Percentiles rank a stretch among this genome's conserved stretches.
Conservation (phyloP, 2,329 filamentous ascomycete species). For the Dothiorella sarmentorum region DNA sequence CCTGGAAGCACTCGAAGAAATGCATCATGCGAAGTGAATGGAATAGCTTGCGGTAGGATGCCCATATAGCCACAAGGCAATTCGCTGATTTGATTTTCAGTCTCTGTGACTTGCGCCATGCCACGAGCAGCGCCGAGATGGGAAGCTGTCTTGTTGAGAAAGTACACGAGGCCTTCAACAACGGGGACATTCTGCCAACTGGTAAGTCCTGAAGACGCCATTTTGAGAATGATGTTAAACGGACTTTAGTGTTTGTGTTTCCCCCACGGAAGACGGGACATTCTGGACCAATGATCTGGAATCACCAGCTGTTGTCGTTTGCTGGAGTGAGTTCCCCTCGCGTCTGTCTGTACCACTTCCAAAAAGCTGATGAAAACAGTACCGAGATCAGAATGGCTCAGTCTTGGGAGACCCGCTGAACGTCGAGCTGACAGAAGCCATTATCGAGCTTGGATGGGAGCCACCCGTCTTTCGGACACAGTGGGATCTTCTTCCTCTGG, state of each 20-base stretch:
- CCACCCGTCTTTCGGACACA: slow-evolving; percentile 23
- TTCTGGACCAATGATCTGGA: slow-evolving; percentile 28
- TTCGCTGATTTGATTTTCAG: neutral
- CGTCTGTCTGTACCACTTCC: neutral
- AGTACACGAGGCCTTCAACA: slow-evolving; percentile 25
- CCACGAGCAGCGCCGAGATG: slow-evolving; percentile 26
- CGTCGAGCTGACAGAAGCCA: slow-evolving; percentile 25
- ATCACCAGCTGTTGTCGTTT: slow-evolving; percentile 27
- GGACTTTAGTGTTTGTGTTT: slow-evolving; percentile 27
- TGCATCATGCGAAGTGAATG: slow-evolving; percentile 28
- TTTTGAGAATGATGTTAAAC: too few species aligned
- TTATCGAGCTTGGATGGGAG: slow-evolving; percentile 29
- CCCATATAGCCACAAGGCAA: too few species aligned
- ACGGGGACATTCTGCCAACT: slow-evolving; percentile 26
- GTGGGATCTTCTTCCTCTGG: slow-evolving; percentile 30
- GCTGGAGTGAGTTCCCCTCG: slow-evolving; percentile 21
- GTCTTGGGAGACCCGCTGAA: slow-evolving; percentile 29
- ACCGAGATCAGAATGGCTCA: slow-evolving; percentile 23
- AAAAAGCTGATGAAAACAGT: slow-evolving; percentile 4
- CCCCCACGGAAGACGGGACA: slow-evolving; percentile 23
- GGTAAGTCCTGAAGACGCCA: slow-evolving; percentile 13
- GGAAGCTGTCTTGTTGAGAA: slow-evolving; percentile 20
- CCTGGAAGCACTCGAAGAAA: slow-evolving; percentile 28
- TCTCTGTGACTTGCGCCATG: slow-evolving; percentile 26
- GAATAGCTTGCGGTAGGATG: slow-evolving; percentile 19